Evolutionary conservation across 441 rosid species (phyloP).

Genomic region (Eruca vesicaria): DNA sequence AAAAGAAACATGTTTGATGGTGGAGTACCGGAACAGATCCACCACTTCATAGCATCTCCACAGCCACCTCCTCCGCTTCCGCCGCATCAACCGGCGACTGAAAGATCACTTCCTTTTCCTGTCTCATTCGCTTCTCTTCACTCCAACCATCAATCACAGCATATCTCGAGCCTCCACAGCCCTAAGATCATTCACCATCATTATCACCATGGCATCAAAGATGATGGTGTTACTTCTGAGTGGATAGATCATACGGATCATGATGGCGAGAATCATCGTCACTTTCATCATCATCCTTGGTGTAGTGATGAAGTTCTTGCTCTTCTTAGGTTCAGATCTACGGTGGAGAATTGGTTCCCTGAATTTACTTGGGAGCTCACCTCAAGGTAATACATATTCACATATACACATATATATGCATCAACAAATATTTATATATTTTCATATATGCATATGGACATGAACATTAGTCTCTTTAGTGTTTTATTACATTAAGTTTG

Average conservation of each 20-base stretch:
- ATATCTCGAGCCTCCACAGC: conserved; percentile 14
- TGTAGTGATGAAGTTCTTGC: conserved; percentile 79
- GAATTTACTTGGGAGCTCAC: conserved; percentile 87
- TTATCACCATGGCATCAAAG: conserved; percentile 22
- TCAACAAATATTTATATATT: background rate
- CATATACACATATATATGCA: background rate
- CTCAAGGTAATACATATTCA: conserved; percentile 53
- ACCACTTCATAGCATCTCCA: conserved; percentile 63
- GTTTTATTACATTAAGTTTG: background rate
- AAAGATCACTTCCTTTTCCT: conserved; percentile 39
- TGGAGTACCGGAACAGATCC: conserved; percentile 79
- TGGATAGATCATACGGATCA: conserved; percentile 34
- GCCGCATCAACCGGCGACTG: conserved; percentile 39
- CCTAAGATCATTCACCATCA: conserved; percentile 48
- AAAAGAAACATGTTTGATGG: conserved; percentile 68
- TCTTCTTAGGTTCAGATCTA: conserved; percentile 81
- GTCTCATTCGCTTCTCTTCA: conserved; percentile 39
- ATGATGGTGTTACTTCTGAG: conserved; percentile 29
- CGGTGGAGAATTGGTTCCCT: conserved; percentile 73
- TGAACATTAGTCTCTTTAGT: conserved; percentile 4
- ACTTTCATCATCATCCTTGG: conserved; percentile 53
- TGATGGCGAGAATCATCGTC: conserved; percentile 31
- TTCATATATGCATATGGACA: background rate
- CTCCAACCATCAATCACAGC: conserved; percentile 29
- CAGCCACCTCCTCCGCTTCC: conserved; percentile 32